A percentile compares a stretch with the other conserved stretches of the same genome.
Evolutionary conservation across 768 basidiomycete species (phyloP).

Genomic region (Mycena venus): DNA sequence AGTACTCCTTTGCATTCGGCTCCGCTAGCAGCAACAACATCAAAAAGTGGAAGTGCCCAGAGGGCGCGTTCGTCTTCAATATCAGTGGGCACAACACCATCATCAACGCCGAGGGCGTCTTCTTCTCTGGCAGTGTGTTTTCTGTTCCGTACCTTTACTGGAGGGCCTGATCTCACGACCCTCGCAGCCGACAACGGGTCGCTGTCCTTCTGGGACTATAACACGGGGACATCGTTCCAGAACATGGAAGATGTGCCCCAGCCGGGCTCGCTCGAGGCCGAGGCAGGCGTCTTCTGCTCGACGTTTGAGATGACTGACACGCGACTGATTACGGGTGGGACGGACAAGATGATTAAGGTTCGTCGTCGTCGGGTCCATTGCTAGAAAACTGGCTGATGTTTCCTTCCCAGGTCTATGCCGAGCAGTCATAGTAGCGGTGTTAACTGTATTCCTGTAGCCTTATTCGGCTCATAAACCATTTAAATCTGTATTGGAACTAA

Average conservation of each 20-base stretch:
- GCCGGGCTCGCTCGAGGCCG: slow-evolving; percentile 96
- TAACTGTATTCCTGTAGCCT: slow-evolving; percentile 14
- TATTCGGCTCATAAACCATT: slow-evolving; percentile 22
- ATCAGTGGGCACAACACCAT: slow-evolving; percentile 97
- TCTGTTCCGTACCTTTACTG: neutral
- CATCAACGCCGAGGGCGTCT: slow-evolving; percentile 95
- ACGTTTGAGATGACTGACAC: slow-evolving; percentile 97
- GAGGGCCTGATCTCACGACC: no score
- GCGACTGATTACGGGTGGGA: slow-evolving; percentile 93
- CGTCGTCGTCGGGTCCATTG: no score
- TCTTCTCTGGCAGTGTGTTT: no score
- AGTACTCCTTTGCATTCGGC: slow-evolving; percentile 95
- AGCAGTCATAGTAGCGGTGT: slow-evolving; percentile 64
- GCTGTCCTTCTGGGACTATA: no score
- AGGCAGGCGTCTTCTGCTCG: slow-evolving; percentile 96
- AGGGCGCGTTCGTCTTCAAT: slow-evolving; percentile 96
- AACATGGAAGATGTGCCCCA: slow-evolving; percentile 94
- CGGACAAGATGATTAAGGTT: no score
- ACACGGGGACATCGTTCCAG: slow-evolving; percentile 97
- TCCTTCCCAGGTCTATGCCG: no score
- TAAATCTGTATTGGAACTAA: neutral
- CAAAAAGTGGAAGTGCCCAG: slow-evolving; percentile 99
- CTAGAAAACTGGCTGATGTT: no score
- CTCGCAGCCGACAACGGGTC: slow-evolving; percentile 90
- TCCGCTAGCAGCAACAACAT: slow-evolving; percentile 99